These are phyloP conservation scores for Boechera stricta DNA, from an alignment of 345 rosid genomes.

Conservation along the genomic window DNA sequence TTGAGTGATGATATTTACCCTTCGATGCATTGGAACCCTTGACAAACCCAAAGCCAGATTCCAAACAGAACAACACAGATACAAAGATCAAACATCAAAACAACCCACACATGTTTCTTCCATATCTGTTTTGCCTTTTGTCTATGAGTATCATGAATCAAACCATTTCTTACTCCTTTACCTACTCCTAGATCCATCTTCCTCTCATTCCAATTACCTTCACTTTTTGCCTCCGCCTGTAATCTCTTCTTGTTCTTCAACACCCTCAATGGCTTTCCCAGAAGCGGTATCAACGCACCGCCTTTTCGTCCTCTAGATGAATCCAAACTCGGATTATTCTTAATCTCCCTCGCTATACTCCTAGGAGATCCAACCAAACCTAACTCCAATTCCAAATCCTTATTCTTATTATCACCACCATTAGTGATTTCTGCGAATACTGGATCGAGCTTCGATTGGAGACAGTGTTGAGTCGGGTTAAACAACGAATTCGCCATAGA, in stretches of 20 bases:
- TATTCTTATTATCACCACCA: background rate
- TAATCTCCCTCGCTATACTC: slow-evolving; percentile 9
- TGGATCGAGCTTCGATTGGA: slow-evolving; percentile 56
- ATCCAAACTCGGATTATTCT: slow-evolving; percentile 48
- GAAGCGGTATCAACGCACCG: slow-evolving; percentile 48
- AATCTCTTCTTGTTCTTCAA: slow-evolving; percentile 78
- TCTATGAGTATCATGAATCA: slow-evolving; percentile 49
- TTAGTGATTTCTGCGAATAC: slow-evolving; percentile 51
- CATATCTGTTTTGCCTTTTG: slow-evolving; percentile 82
- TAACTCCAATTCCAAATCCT: slow-evolving; percentile 45
- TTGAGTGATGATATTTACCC: slow-evolving; percentile 35
- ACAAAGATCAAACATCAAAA: slow-evolving; percentile 68
- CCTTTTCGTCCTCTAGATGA: slow-evolving; percentile 47
- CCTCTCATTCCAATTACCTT: slow-evolving; percentile 43
- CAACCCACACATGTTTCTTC: slow-evolving; percentile 92
- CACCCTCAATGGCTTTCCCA: slow-evolving; percentile 54
- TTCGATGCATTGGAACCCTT: slow-evolving; percentile 80
- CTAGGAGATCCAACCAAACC: slow-evolving; percentile 46
- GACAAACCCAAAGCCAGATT: slow-evolving; percentile 87
- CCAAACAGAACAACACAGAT: slow-evolving; percentile 68
- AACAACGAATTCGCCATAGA: slow-evolving; percentile 41
- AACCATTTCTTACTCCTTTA: slow-evolving; percentile 57
- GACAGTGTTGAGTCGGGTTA: slow-evolving; percentile 44
- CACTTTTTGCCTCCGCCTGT: background rate
- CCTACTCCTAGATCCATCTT: slow-evolving; percentile 48